Percentiles rank a stretch among this genome's conserved stretches.
Conservation (phyloP, 768 basidiomycete species). For the Leccinum pellstonianum region DNA sequence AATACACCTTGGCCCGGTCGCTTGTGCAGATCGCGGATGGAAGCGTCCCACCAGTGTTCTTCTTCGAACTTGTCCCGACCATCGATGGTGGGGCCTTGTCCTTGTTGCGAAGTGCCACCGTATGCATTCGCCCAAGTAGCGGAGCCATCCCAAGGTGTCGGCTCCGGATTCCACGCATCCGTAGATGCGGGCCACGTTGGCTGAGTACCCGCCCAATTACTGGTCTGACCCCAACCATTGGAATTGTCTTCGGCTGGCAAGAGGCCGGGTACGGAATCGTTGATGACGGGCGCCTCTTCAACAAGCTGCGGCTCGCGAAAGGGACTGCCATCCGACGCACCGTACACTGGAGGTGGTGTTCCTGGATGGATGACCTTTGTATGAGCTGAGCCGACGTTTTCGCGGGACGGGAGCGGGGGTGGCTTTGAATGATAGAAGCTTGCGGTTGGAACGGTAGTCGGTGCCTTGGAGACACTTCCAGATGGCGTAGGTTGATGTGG, state of each 20-base stretch:
- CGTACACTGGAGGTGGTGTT: slow-evolving; percentile 31
- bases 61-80: slow-evolving; percentile 63
- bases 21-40: slow-evolving; percentile 39
- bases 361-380: slow-evolving; percentile 34
- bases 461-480: slow-evolving; percentile 32
- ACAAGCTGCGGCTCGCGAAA: slow-evolving; percentile 61
- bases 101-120: slow-evolving; percentile 25
- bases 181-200: slow-evolving; percentile 13
- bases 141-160: slow-evolving; percentile 28
- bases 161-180: slow-evolving; percentile 21
- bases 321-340: slow-evolving; percentile 19
- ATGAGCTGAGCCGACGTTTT: slow-evolving; percentile 36
- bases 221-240: slow-evolving; percentile 15
- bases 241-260: slow-evolving; percentile 37
- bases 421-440: slow-evolving; percentile 33
- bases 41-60: slow-evolving; percentile 65
- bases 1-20: slow-evolving; percentile 74
- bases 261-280: slow-evolving; percentile 36
- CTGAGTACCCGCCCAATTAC: slow-evolving; percentile 18
- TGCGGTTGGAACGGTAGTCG: slow-evolving; percentile 26
- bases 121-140: slow-evolving; percentile 25
- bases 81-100: slow-evolving; percentile 49
- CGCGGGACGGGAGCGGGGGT: slow-evolving; percentile 37
- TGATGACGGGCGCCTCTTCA: slow-evolving; percentile 38
- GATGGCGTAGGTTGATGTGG: slow-evolving; percentile 46